Percentiles rank a stretch among this genome's conserved stretches.
Evolutionary conservation across 768 basidiomycete genomes (phyloP).

Genomic region (Tubosaeta sp.): DNA sequence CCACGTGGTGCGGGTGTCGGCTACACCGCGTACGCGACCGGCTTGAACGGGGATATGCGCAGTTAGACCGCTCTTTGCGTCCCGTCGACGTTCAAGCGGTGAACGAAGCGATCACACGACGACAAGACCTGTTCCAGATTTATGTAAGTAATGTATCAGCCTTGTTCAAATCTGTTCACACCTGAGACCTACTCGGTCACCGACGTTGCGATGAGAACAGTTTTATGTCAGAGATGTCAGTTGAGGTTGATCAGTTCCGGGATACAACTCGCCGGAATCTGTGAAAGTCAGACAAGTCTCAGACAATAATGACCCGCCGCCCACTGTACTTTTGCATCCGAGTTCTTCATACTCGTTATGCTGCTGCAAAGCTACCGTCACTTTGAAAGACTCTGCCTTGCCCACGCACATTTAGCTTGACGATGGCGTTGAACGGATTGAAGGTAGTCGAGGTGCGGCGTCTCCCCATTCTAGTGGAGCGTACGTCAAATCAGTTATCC

Average conservation of each 20-base stretch:
- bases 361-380: neutral
- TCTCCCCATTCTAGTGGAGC: neutral
- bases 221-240: neutral
- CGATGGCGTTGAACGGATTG: constrained; percentile 47
- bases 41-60: neutral
- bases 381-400: neutral
- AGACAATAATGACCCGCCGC: neutral
- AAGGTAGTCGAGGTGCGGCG: constrained; percentile 47
- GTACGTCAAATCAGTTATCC: neutral
- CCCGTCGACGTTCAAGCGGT: neutral
- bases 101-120: neutral
- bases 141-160: neutral
- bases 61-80: neutral
- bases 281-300: neutral
- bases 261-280: neutral
- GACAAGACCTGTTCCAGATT: neutral
- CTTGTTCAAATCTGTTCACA: neutral
- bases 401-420: neutral
- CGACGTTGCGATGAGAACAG: neutral
- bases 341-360: neutral
- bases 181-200: neutral
- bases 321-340: neutral
- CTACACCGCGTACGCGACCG: neutral
- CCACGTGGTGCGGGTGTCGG: neutral
- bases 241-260: neutral